Conservation (phyloP, 176 grass and related monocot genomes). For the Oryza nivara region DNA sequence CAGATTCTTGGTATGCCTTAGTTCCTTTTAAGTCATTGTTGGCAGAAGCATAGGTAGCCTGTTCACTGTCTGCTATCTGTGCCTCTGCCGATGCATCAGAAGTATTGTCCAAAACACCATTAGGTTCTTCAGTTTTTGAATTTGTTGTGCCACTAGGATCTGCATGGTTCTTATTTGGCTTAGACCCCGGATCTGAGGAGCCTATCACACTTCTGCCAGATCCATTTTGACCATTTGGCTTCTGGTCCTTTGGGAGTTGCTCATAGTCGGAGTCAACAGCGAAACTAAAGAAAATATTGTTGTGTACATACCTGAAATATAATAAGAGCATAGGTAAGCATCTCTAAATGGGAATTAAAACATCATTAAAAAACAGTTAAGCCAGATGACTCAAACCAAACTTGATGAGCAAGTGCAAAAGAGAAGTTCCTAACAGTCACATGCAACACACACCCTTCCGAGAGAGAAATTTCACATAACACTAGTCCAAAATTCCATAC, state of each 20-base stretch:
- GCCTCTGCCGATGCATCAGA: conserved; percentile 63
- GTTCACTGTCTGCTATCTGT: conserved; percentile 86
- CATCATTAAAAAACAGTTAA: background rate
- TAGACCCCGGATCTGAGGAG: conserved; percentile 41
- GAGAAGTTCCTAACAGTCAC: background rate
- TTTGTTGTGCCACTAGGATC: background rate
- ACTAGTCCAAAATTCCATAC: background rate
- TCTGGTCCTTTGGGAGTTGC: conserved; percentile 68
- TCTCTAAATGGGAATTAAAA: conserved; percentile 17
- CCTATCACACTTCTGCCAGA: conserved; percentile 22
- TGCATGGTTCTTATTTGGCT: conserved; percentile 19
- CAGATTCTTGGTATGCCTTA: conserved; percentile 97
- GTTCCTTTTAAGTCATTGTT: conserved; percentile 99
- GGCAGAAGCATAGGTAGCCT: conserved; percentile 97
- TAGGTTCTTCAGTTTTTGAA: conserved; percentile 40
- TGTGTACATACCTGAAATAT: conserved; percentile 91
- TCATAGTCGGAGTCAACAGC: conserved; percentile 87
- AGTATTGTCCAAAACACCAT: conserved; percentile 35
- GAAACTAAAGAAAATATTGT: conserved; percentile 99
- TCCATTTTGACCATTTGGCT: conserved; percentile 45
- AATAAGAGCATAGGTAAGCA: conserved; percentile 36
- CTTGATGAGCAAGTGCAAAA: background rate
- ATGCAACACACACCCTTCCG: background rate
- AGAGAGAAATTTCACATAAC: background rate
- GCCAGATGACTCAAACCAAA: conserved; percentile 22